Base-by-base conservation (phyloP, 108 stramenopile genomes). In the Nitzschia inconspicua region DNA sequence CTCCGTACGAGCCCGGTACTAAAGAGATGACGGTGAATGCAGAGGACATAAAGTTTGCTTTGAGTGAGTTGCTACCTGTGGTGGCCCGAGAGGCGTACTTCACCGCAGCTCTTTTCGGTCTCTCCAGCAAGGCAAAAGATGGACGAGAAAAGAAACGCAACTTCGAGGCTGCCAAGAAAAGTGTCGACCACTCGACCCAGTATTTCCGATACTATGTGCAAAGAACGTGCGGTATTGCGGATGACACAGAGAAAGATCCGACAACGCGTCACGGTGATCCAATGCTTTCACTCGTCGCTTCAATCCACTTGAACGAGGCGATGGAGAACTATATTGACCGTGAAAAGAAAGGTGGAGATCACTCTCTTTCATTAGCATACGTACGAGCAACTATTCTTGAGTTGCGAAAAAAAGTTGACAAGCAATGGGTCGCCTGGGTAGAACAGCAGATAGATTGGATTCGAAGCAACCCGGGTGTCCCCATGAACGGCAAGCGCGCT, bases 401-500 rank as follows among this genome's bases (percentile, higher is more conserved):
- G 24, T 56, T 94, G 51, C 64, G 89, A 35, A 88, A 89, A 50
- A 88, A 82, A 39, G 89, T 88, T 11, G 93, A 94, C 47, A 90
- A 87, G 52, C 85, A 88, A 52, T 94, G 93, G 93, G 88, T 88
- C 19, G 68, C 48, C 24, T 94, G 93, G 89, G 76, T 94, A 8
- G 89, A 94, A 44, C 83, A 84, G 40, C 86, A 94, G 66, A 84
- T 86, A 46, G 83, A 86, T 46, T 94, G 93, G 93, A 86, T 94
- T 37, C 76, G 84, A 27, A 64, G 77, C 0, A 76, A 85, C 55
- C 83, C 83, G 2, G 93, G 93, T 39, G 89, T 94, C 18, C 93
- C 93, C 11, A 50, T 78, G 47, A 90, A 71, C 60, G 93, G 89
- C 18, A 94, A 94, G 75, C 57, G 89, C 29, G 93, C 89, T 28